Evolutionary conservation across 176 grass and related monocot genomes (phyloP).

Genomic region (Carex myosuroides): DNA sequence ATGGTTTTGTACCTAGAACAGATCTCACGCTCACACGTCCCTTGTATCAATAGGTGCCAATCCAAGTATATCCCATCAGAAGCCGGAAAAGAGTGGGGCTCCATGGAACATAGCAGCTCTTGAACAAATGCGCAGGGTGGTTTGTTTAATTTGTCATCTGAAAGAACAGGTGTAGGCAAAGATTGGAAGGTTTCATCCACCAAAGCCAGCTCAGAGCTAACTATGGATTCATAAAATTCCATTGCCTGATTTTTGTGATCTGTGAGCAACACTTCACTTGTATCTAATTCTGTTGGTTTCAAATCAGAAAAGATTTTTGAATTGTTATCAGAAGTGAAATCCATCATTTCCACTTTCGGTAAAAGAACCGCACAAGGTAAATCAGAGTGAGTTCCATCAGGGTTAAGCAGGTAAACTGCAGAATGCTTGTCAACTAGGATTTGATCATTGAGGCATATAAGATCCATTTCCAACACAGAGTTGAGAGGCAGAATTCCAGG

Average conservation of each 20-base stretch:
- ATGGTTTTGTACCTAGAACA: slow-evolving; percentile 49
- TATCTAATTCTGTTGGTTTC: slow-evolving; percentile 34
- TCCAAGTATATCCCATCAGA: slow-evolving; percentile 88
- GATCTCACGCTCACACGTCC: slow-evolving; percentile 52
- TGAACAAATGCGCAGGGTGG: slow-evolving; percentile 19
- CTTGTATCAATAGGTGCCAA: slow-evolving; percentile 78
- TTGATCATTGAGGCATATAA: slow-evolving; percentile 50
- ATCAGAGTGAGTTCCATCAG: slow-evolving; percentile 52
- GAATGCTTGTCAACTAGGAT: slow-evolving; percentile 52
- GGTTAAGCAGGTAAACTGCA: slow-evolving; percentile 50
- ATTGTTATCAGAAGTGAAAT: slow-evolving; percentile 44
- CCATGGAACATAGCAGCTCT: slow-evolving; percentile 46
- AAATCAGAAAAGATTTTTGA: slow-evolving; percentile 53
- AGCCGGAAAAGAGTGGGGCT: slow-evolving; percentile 54
- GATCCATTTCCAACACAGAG: slow-evolving; percentile 63
- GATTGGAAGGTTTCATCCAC: slow-evolving; percentile 77
- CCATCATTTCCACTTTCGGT: slow-evolving; percentile 61
- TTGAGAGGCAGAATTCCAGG: slow-evolving; percentile 35
- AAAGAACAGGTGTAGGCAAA: slow-evolving; percentile 67
- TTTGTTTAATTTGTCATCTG: slow-evolving; percentile 52
- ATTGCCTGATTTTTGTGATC: slow-evolving; percentile 36
- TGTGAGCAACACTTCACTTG: slow-evolving; percentile 49
- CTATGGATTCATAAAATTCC: slow-evolving; percentile 57
- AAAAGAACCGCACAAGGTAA: slow-evolving; percentile 56
- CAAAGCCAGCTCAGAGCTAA: slow-evolving; percentile 71